Percentiles rank a stretch among this genome's conserved stretches.
Conservation (phyloP, 225 moss, liverwort and hornwort genomes). For the Ulota crispa region DNA sequence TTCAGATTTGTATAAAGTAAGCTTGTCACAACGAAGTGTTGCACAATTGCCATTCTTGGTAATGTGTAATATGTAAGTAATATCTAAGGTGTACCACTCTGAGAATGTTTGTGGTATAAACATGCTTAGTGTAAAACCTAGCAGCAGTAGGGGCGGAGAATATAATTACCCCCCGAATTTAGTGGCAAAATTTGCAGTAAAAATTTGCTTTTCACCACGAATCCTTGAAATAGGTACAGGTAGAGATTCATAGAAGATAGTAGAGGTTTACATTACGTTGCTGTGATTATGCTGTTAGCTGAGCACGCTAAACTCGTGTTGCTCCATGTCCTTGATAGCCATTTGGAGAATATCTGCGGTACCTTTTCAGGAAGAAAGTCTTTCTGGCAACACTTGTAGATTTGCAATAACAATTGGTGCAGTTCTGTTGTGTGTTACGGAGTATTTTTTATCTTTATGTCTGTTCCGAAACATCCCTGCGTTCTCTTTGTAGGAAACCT, state of each 20-base stretch:
- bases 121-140: conserved; percentile 9
- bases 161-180: neutral
- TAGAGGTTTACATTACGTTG: conserved; percentile 2
- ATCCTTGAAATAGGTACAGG: conserved; percentile 2
- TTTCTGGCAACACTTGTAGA: neutral
- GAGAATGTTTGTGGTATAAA: conserved; percentile 28
- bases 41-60: conserved; percentile 18
- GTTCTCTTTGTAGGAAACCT: no score
- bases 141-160: neutral
- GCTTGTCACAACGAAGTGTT: conserved; percentile 19
- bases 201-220: neutral
- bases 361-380: neutral
- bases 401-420: neutral
- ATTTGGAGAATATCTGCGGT: neutral
- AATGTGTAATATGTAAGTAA: conserved; percentile 39
- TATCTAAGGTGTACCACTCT: neutral
- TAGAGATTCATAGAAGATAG: conserved; percentile 14
- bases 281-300: neutral
- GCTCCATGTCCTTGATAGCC: conserved; percentile 3
- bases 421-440: neutral
- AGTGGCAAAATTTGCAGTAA: conserved; percentile 20
- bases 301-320: neutral
- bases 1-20: conserved; percentile 34
- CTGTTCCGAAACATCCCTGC: no score
- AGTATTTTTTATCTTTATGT: no score